Percentiles rank a stretch among this genome's conserved stretches.
Conservation (phyloP, 768 basidiomycete genomes). For the Amanita jacksonii region DNA sequence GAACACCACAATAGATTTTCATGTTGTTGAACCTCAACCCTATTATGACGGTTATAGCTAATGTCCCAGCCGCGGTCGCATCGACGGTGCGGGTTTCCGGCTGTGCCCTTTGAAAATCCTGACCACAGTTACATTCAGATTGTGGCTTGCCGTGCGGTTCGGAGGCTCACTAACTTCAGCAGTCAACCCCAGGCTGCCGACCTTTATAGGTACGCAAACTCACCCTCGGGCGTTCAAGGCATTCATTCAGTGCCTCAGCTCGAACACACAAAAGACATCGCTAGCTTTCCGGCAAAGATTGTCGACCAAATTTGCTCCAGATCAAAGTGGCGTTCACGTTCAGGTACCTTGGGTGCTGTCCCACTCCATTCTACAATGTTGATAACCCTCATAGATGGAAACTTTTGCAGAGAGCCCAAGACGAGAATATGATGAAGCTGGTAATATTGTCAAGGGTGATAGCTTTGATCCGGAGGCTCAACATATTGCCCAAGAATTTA, state of each 20-base stretch:
- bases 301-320: constrained; percentile 24
- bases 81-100: constrained; percentile 38
- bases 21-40: constrained; percentile 62
- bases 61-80: constrained; percentile 62
- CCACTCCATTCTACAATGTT: constrained; percentile 1
- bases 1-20: constrained; percentile 42
- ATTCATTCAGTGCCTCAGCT: neutral
- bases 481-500: constrained; percentile 51
- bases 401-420: constrained; percentile 47
- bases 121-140: constrained; percentile 32
- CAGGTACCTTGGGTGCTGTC: constrained; percentile 33
- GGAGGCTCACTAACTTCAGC: constrained; percentile 53
- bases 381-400: constrained; percentile 43
- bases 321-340: constrained; percentile 47
- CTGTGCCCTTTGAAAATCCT: neutral
- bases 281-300: constrained; percentile 47
- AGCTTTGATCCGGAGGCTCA: constrained; percentile 53
- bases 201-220: constrained; percentile 40
- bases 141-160: constrained; percentile 51
- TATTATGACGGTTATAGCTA: constrained; percentile 67
- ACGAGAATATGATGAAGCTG: constrained; percentile 48
- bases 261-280: constrained; percentile 37
- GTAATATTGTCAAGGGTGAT: constrained; percentile 35
- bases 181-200: constrained; percentile 29
- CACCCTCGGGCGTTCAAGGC: neutral